phyloP scores from a whole-genome alignment of 257 asterid species.

The Rehmannia glutinosa region DNA sequence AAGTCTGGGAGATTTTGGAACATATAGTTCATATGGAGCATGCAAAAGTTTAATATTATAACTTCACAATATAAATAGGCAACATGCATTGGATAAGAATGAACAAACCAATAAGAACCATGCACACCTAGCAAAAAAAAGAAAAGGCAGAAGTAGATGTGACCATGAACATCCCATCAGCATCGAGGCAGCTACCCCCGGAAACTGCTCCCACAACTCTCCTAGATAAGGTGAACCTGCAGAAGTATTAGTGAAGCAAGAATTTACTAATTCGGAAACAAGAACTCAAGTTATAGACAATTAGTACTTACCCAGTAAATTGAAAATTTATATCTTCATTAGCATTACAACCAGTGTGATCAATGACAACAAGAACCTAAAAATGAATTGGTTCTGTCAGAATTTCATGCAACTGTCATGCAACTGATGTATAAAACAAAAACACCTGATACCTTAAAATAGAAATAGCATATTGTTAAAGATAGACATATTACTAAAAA shows the following conservation, averaged over 20 bases:
- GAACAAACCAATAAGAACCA: slow-evolving; percentile 11
- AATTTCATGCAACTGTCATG: no score
- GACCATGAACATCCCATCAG: slow-evolving; percentile 80
- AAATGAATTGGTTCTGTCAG: slow-evolving; percentile 25
- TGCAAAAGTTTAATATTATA: slow-evolving; percentile 3
- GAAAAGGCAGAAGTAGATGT: slow-evolving; percentile 26
- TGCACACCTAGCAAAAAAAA: neutral
- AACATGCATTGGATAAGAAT: slow-evolving; percentile 8
- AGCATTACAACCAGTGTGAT: slow-evolving; percentile 82
- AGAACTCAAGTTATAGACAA: slow-evolving; percentile 5
- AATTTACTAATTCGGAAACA: slow-evolving; percentile 10
- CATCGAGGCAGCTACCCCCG: slow-evolving; percentile 85
- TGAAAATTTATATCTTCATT: slow-evolving; percentile 91
- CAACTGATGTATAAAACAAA: slow-evolving; percentile 4
- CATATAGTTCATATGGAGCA: neutral
- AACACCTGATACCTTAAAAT: neutral
- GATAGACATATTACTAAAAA: slow-evolving; percentile 8
- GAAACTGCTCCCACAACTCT: slow-evolving; percentile 81
- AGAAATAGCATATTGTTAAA: slow-evolving; percentile 2
- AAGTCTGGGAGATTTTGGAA: slow-evolving; percentile 1
- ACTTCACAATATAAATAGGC: neutral
- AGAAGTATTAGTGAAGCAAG: slow-evolving; percentile 25
- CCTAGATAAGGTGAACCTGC: slow-evolving; percentile 78
- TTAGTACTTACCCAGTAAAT: slow-evolving; percentile 72
- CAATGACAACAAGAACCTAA: slow-evolving; percentile 81